These are phyloP conservation scores for Neoconidiobolus thromboides DNA, from an alignment of 371 early-diverging fungal species.

Conservation along the genomic window DNA sequence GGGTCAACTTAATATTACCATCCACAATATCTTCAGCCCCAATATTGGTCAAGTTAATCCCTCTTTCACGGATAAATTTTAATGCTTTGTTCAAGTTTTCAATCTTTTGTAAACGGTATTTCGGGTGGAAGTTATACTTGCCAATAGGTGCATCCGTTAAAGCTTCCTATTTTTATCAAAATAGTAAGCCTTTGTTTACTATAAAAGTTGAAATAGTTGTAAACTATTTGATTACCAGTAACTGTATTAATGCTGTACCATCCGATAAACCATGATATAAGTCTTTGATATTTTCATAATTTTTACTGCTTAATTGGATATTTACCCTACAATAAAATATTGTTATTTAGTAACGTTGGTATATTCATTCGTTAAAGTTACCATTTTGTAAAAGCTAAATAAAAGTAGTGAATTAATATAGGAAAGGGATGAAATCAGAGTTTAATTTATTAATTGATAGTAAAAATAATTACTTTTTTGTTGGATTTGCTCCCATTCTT, in stretches of 20 bases:
- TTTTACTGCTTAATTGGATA: constrained; percentile 50
- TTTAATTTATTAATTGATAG: no score
- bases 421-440: no score
- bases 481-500: constrained; percentile 3
- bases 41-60: constrained; percentile 82
- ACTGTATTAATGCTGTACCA: constrained; percentile 69
- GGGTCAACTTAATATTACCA: constrained; percentile 77
- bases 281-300: constrained; percentile 37
- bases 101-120: constrained; percentile 80
- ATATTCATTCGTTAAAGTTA: constrained; percentile 11
- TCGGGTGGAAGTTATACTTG: constrained; percentile 70
- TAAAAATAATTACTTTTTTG: constrained; percentile 2
- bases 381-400: constrained; percentile 65
- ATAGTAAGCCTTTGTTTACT: neutral
- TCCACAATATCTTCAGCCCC: constrained; percentile 95
- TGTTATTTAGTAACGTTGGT: neutral
- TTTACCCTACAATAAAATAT: constrained; percentile 59
- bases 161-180: constrained; percentile 36
- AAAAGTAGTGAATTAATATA: neutral
- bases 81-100: constrained; percentile 92
- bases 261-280: constrained; percentile 50
- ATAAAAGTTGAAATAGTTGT: neutral
- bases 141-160: constrained; percentile 58
- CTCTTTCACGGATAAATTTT: constrained; percentile 71
- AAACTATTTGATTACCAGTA: constrained; percentile 40